A percentile compares a stretch with the other conserved stretches of the same genome.
Conservation (phyloP, 192 early-diverging fungal genomes). For the Umbelopsis vinacea region DNA sequence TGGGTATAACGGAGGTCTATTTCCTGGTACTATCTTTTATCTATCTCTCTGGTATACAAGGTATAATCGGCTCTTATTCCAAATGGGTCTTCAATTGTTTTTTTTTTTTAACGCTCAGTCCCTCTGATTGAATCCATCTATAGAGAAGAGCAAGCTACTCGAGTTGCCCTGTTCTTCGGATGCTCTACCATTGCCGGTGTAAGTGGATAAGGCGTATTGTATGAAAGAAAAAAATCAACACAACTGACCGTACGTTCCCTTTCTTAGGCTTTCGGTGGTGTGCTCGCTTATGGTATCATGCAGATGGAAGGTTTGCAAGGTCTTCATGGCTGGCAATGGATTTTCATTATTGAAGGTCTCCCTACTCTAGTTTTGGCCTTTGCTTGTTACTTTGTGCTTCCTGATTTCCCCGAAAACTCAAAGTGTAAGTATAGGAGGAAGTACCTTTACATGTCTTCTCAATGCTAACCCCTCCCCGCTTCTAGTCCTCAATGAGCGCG, state of each 20-base stretch:
- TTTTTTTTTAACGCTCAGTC: background rate
- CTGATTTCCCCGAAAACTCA: constrained; percentile 54
- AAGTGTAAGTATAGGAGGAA: constrained; percentile 29
- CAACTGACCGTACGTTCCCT: background rate
- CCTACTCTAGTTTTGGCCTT: constrained; percentile 63
- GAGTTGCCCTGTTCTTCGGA: constrained; percentile 59
- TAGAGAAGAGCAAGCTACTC: constrained; percentile 54
- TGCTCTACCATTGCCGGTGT: constrained; percentile 57
- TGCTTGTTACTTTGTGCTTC: constrained; percentile 51
- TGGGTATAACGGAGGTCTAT: constrained; percentile 62
- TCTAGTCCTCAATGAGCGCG: constrained; percentile 42
- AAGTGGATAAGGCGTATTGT: too few species aligned
- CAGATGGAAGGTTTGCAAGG: constrained; percentile 59
- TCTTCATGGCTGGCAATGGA: constrained; percentile 70
- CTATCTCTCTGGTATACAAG: constrained; percentile 54
- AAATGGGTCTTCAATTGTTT: background rate
- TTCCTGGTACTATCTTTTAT: constrained; percentile 62
- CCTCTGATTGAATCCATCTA: constrained; percentile 28
- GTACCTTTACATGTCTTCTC: too few species aligned
- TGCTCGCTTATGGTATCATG: constrained; percentile 66
- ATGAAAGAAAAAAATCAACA: background rate
- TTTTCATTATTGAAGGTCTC: constrained; percentile 74
- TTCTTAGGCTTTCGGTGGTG: constrained; percentile 59
- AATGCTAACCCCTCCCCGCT: too few species aligned
- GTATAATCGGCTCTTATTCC: background rate